Conservation (phyloP, 2,329 filamentous ascomycete genomes). For the Tympanopsis confertula region DNA sequence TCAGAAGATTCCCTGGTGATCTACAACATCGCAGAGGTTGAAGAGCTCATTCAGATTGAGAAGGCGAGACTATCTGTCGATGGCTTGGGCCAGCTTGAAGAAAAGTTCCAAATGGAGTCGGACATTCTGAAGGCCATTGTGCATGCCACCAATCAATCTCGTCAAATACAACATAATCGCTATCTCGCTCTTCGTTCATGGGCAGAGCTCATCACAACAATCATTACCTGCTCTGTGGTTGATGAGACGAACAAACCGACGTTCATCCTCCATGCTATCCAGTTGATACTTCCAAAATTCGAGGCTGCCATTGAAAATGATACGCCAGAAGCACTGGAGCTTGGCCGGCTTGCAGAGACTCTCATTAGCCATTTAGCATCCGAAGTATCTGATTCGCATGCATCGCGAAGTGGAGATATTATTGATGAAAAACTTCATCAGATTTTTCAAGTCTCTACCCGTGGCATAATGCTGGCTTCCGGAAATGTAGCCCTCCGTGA, state of each 20-base stretch:
- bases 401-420: slow-evolving; percentile 34
- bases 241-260: slow-evolving; percentile 33
- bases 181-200: slow-evolving; percentile 43
- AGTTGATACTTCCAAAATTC: slow-evolving; percentile 48
- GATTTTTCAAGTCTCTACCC: slow-evolving; percentile 44
- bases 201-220: slow-evolving; percentile 45
- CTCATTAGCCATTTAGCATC: slow-evolving; percentile 33
- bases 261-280: slow-evolving; percentile 46
- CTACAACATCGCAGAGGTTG: slow-evolving; percentile 36
- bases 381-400: slow-evolving; percentile 19
- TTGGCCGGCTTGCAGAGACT: slow-evolving; percentile 36
- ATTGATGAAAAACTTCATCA: slow-evolving; percentile 48
- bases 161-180: slow-evolving; percentile 12
- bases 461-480: slow-evolving; percentile 35
- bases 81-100: slow-evolving; percentile 8
- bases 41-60: slow-evolving; percentile 33
- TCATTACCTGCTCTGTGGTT: slow-evolving; percentile 43
- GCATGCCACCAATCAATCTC: neutral
- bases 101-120: neutral
- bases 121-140: neutral
- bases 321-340: slow-evolving; percentile 35
- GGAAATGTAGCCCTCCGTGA: slow-evolving; percentile 40
- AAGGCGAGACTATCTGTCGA: neutral
- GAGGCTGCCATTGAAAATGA: slow-evolving; percentile 39
- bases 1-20: slow-evolving; percentile 22